These are phyloP conservation scores for Vaccinium corymbosum DNA, from an alignment of 148 eudicot genomes.

Conservation along the genomic window DNA sequence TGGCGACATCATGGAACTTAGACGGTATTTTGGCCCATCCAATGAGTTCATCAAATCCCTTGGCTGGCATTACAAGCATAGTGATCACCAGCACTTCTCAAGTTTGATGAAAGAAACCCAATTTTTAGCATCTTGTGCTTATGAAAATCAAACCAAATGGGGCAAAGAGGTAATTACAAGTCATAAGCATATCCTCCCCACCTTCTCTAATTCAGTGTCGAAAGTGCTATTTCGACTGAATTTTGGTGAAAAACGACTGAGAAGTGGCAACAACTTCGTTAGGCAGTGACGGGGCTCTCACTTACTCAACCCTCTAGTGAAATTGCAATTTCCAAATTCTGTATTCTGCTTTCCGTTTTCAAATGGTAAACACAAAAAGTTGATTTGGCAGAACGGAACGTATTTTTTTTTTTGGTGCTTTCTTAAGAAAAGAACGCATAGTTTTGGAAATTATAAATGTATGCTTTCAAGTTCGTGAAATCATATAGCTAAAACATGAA, in stretches of 20 bases:
- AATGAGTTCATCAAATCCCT: slow-evolving; percentile 43
- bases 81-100: slow-evolving; percentile 1
- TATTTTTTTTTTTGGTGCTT: too few relatives aligned
- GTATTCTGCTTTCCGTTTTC: too few relatives aligned
- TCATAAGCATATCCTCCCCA: background rate
- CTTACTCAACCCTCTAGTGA: too few relatives aligned
- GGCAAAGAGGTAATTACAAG: slow-evolving; percentile 50
- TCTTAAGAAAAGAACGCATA: too few relatives aligned
- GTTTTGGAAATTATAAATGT: too few relatives aligned
- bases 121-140: slow-evolving; percentile 45
- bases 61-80: background rate
- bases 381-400: too few relatives aligned
- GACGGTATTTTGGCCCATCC: slow-evolving; percentile 39
- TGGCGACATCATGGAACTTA: slow-evolving; percentile 21
- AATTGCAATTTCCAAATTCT: too few relatives aligned
- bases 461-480: too few relatives aligned
- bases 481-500: too few relatives aligned
- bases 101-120: slow-evolving; percentile 28
- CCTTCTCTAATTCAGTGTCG: background rate
- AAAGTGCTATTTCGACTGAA: background rate
- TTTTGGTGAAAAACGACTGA: background rate
- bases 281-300: too few relatives aligned
- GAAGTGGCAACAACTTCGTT: too few relatives aligned
- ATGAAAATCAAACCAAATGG: slow-evolving; percentile 59
- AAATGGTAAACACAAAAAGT: too few relatives aligned